Evolutionary conservation across 148 eudicot species (phyloP), one percentile per base, ranked within the genome.

Genomic region (Fagopyrum esculentum): DNA sequence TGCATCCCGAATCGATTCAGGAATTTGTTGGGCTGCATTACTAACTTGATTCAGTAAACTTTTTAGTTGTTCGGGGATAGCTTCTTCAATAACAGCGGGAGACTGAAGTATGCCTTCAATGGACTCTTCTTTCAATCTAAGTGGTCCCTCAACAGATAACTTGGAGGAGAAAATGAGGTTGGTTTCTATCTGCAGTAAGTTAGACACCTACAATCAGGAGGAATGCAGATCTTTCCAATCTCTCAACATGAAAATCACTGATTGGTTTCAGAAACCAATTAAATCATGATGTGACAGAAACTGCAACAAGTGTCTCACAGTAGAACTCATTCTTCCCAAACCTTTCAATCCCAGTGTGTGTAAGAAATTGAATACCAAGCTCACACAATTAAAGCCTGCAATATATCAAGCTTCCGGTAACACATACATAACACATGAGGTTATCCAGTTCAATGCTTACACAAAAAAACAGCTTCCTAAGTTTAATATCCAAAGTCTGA

Each of bases 101-200:
- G 88, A 77, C 78, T 88, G 95, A 50, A 93, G 61, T 74, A 85
- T 77, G 69, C 88, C 90, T 83, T 93, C 97, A 52, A 76, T 49
- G 54, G 84, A 88, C 80, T 91, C 98, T 83, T 93, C 98, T 86
- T 89, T 93, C 88, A 93, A 84, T 81, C 98, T 83, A 70, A 93
- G 91, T 26, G 97, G 97, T 56, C 97, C 98, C 78, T 93, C 95
- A 47, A 90, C 87, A 10, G 91, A 63, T 76, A 94, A 77, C 81
- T 85, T 86, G 72, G 88, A 83, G 49, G 93, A 81, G 63, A 93
- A 46, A 10, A 81, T 76, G 71, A 94, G 66, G 77, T 82, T 91
- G 82, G 87, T 88, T 78, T 91, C 93, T 78, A 94, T 83, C 98
- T 94, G 93, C 82, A 82, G 22, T 73, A 75, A 76, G 82, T 74